A percentile compares a stretch with the other conserved stretches of the same genome.
phyloP scores from a whole-genome alignment of 208 protist genomes.

The Angomonas desouzai region DNA sequence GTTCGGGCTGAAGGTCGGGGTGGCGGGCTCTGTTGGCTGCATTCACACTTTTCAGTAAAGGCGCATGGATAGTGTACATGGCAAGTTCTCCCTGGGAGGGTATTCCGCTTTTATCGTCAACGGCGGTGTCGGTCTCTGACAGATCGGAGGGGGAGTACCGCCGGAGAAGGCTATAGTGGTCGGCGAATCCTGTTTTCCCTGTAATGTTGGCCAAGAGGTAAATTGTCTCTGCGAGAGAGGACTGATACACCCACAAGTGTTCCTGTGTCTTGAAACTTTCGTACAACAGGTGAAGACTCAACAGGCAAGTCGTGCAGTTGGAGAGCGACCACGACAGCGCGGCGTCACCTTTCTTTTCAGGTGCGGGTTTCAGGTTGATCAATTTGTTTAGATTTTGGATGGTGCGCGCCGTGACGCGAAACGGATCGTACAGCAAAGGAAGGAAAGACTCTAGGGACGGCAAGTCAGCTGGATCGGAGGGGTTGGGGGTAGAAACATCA shows the following conservation, averaged over 20 bases:
- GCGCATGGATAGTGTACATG: not conserved
- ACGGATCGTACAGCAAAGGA: constrained; percentile 7
- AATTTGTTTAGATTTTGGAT: constrained; percentile 1
- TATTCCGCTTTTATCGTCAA: not conserved
- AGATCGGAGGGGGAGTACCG: not conserved
- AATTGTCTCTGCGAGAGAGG: constrained; percentile 38
- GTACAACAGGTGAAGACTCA: constrained; percentile 61
- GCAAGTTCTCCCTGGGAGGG: not conserved
- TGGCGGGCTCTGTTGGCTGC: not conserved
- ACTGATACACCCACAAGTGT: constrained; percentile 46
- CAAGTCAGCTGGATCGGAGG: not conserved
- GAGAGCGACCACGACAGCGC: not conserved
- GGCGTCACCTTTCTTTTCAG: not conserved
- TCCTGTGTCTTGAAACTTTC: constrained; percentile 66
- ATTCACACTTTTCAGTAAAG: not conserved
- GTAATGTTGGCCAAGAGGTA: constrained; percentile 21
- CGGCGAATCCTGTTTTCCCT: not conserved
- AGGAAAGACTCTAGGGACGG: not conserved
- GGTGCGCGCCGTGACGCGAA: not conserved
- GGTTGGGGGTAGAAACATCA: not conserved
- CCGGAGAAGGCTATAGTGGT: not conserved
- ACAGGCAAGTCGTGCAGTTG: constrained; percentile 10
- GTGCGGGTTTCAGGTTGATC: not conserved
- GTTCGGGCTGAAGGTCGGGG: not conserved
- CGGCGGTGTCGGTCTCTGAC: not conserved